Base-by-base conservation (phyloP, 331 rosid species). In the Quercus phellos region DNA sequence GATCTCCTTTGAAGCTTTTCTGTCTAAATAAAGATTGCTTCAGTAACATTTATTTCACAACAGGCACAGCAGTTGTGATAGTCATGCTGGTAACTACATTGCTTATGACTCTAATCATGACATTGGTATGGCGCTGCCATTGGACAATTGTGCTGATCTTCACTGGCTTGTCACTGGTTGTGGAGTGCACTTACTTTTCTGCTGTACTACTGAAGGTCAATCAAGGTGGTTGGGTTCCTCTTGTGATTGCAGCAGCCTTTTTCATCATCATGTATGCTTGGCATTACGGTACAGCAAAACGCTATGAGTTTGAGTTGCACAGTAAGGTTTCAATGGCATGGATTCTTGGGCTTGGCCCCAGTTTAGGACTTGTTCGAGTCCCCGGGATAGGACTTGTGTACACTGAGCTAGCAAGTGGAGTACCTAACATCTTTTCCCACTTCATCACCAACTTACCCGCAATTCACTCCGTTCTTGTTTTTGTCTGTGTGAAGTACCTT, bases 161-260 rank as follows among this genome's bases (percentile, higher is more conserved):
- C 85, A 81, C 86, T 1, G 80, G 81, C 2, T 70, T 85, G 29
- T 88, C 91, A 3, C 81, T 88, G 69, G 18, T 83, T 13, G 89
- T 88, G 68, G 91, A 88, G 79, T 72, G 83, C 77, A 85, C 88
- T 17, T 88, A 88, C 85, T 85, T 88, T 59, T 88, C 91, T 13
- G 89, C 91, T 70, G 91, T 88, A 66, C 86, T 88, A 68, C 84
- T 83, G 81, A 88, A 88, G 84, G 82, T 88, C 56, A 84, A 88
- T 73, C 89, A 88, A 77, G 91, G 91, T 18, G 91, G 91, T 14
- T 88, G 91, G 91, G 91, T 88, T 0, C 91, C 91, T 22, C 89
- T 88, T 42, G 88, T 85, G 70, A 88, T 88, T 54, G 88, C 91
- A 4, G 91, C 86, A 50, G 86, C 85, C 75, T 85, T 88, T 77